Percentiles rank a stretch among this genome's conserved stretches.
Evolutionary conservation across 2,329 filamentous ascomycete genomes (phyloP).

Genomic region (Xylaria multiplex): DNA sequence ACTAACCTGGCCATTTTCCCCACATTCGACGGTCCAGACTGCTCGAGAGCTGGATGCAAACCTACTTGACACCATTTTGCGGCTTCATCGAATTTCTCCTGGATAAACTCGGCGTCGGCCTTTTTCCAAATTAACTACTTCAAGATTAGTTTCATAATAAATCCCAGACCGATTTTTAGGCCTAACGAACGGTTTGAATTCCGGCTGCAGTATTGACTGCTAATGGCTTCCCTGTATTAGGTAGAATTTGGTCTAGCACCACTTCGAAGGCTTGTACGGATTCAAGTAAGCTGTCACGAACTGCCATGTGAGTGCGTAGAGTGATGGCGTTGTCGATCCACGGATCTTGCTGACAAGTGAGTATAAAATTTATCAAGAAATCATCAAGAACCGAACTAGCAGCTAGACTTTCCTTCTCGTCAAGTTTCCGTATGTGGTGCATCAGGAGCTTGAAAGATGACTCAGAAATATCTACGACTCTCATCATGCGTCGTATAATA

Average conservation of each 20-base stretch:
- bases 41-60: conserved; percentile 72
- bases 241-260: conserved; percentile 52
- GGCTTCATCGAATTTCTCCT: conserved; percentile 63
- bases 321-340: conserved; percentile 78
- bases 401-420: conserved; percentile 61
- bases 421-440: conserved; percentile 73
- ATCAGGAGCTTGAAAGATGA: conserved; percentile 73
- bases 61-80: conserved; percentile 78
- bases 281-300: conserved; percentile 53
- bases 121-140: conserved; percentile 82
- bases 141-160: conserved; percentile 18
- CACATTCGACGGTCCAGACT: conserved; percentile 71
- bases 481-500: conserved; percentile 71
- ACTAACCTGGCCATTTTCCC: conserved; percentile 73
- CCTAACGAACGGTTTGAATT: conserved; percentile 68
- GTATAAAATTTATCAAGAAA: conserved; percentile 68
- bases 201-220: conserved; percentile 71
- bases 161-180: not conserved
- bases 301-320: conserved; percentile 73
- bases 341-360: conserved; percentile 57
- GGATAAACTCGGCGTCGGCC: conserved; percentile 67
- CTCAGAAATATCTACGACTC: conserved; percentile 67
- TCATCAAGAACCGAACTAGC: conserved; percentile 67
- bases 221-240: conserved; percentile 59
- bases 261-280: conserved; percentile 45